Conservation (phyloP, 1,284 basidiomycete species). For the Cutaneotrichosporon sp. region DNA sequence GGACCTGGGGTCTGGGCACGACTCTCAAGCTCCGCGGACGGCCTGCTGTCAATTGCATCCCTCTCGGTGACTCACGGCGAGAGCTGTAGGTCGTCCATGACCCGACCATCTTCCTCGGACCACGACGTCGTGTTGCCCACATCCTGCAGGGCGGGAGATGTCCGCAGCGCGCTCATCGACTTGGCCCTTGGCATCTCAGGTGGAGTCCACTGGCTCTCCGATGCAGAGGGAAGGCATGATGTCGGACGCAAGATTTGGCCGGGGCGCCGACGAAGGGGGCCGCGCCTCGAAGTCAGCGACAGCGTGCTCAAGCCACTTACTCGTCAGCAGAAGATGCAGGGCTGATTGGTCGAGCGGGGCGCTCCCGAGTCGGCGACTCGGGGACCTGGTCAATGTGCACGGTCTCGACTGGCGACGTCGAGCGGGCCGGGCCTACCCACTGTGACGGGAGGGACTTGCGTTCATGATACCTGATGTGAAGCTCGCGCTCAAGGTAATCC, state of each 20-base stretch:
- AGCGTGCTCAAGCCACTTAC: not conserved
- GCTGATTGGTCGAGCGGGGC: not conserved
- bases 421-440: not conserved
- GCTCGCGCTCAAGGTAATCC: not conserved
- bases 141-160: not conserved
- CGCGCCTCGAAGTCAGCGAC: not conserved
- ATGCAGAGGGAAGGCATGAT: not conserved
- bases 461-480: not conserved
- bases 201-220: not conserved
- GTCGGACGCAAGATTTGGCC: not conserved
- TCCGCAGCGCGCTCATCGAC: constrained; percentile 4
- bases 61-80: not conserved
- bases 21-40: not conserved
- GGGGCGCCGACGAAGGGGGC: not conserved
- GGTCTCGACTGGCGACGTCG: not conserved
- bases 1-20: not conserved
- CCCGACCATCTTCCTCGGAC: not conserved
- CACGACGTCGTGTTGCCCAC: not conserved
- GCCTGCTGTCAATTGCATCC: not conserved
- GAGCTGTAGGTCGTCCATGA: not conserved
- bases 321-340: not conserved
- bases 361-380: not conserved
- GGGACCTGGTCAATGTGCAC: not conserved
- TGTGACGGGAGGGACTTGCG: not conserved
- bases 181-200: not conserved